These are phyloP conservation scores for Venturia pyrina DNA, from an alignment of 2,329 filamentous ascomycete genomes.

Conservation along the genomic window DNA sequence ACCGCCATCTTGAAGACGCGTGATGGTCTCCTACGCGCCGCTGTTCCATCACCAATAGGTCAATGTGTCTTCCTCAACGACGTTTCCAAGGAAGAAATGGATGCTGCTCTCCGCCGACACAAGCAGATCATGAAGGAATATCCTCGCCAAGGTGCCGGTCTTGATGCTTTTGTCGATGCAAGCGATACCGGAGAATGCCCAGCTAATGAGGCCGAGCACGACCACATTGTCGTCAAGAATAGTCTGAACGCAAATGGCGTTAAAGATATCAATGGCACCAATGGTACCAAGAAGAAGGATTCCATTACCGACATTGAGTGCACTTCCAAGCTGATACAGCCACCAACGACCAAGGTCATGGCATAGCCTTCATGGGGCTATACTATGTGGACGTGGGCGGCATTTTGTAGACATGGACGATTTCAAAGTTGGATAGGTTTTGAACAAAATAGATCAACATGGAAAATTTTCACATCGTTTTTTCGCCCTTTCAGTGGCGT, in stretches of 20 bases:
- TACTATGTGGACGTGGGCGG: background rate
- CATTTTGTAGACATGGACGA: background rate
- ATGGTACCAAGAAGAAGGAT: background rate
- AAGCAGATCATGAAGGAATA: constrained; percentile 54
- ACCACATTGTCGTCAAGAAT: background rate
- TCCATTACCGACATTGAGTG: background rate
- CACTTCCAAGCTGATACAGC: background rate
- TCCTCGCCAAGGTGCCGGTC: constrained; percentile 52
- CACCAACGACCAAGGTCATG: constrained; percentile 3
- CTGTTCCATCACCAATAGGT: constrained; percentile 59
- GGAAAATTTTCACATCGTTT: too few species aligned
- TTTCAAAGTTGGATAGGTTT: background rate
- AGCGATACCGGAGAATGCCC: constrained; percentile 55
- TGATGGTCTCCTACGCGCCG: constrained; percentile 57
- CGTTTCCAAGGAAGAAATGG: constrained; percentile 52
- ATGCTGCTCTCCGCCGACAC: constrained; percentile 49
- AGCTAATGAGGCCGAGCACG: constrained; percentile 20
- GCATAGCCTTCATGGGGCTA: background rate
- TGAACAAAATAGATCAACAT: too few species aligned
- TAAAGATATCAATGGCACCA: background rate
- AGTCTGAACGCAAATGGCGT: background rate
- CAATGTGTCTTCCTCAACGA: constrained; percentile 61
- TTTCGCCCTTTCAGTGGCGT: too few species aligned
- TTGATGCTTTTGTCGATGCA: constrained; percentile 60
- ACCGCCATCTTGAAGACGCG: constrained; percentile 61